Evolutionary conservation across 169 alveolate genomes (phyloP).

Genomic region (Eimeria maxima): DNA sequence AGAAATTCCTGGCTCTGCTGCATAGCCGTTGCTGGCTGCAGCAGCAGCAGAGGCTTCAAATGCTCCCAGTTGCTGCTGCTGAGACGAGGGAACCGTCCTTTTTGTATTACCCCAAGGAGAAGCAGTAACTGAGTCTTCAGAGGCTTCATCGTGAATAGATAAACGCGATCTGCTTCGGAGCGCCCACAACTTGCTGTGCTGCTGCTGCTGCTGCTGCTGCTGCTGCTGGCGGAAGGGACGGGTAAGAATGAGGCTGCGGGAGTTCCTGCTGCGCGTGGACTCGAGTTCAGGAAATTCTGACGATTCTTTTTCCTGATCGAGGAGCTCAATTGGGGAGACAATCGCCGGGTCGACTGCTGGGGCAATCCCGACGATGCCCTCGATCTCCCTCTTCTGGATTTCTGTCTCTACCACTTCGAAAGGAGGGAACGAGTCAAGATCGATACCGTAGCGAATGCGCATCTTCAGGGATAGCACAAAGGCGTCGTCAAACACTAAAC

Average conservation of each 20-base stretch:
- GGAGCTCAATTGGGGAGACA: background rate
- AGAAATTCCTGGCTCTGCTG: background rate
- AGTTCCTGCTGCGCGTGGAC: background rate
- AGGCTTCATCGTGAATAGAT: background rate
- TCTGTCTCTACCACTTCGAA: background rate
- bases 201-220: slow-evolving; percentile 55
- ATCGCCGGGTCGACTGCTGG: background rate
- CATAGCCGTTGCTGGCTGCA: background rate
- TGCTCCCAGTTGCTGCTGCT: slow-evolving; percentile 8
- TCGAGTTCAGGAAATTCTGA: background rate
- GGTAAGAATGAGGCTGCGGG: background rate
- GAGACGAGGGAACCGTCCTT: background rate
- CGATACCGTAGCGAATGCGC: slow-evolving; percentile 59
- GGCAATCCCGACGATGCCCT: background rate
- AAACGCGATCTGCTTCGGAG: slow-evolving; percentile 19
- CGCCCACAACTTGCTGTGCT: background rate
- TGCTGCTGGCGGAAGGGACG: slow-evolving; percentile 27
- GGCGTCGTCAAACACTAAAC: slow-evolving; percentile 74
- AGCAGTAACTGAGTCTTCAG: background rate
- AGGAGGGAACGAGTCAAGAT: slow-evolving; percentile 54
- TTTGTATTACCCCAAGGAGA: background rate
- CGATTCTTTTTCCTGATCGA: background rate
- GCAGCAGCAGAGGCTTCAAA: background rate
- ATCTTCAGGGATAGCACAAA: background rate
- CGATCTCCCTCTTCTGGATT: background rate